Percentiles rank a stretch among this genome's conserved stretches.
These are phyloP conservation scores for Agrocybe chaxingu DNA, from an alignment of 768 basidiomycete genomes.

Conservation along the genomic window DNA sequence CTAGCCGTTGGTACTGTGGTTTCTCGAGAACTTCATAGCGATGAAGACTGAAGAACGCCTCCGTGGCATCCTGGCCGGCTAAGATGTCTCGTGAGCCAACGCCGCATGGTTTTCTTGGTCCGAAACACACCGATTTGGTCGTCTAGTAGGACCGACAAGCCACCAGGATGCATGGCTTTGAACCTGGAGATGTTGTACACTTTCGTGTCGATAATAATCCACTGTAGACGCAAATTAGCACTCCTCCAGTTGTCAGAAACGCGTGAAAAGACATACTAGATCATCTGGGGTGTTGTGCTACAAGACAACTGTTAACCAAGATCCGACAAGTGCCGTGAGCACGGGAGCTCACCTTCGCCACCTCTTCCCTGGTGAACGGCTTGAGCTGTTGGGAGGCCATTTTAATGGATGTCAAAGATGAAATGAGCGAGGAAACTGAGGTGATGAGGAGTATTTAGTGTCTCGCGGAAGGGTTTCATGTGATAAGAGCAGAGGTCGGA, in stretches of 20 bases:
- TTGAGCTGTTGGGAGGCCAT: conserved; percentile 27
- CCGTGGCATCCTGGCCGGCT: conserved; percentile 88
- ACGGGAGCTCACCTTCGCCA: conserved; percentile 54
- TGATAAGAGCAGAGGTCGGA: conserved; percentile 10
- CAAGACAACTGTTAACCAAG: conserved; percentile 1
- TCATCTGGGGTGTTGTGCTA: conserved; percentile 81
- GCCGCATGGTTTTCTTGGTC: too few relatives aligned
- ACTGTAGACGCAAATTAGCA: conserved; percentile 35
- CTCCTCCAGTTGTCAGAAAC: background rate
- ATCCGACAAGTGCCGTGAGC: background rate
- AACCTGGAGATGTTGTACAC: conserved; percentile 84
- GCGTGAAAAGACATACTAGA: conserved; percentile 39
- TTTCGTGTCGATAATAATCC: conserved; percentile 81
- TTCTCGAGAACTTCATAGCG: conserved; percentile 77
- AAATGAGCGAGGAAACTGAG: background rate
- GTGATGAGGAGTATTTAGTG: conserved; percentile 8
- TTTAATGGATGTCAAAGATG: background rate
- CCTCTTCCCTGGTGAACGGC: conserved; percentile 61
- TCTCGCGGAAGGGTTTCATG: conserved; percentile 13
- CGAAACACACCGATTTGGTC: conserved; percentile 59
- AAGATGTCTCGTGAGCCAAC: background rate
- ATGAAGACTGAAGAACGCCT: conserved; percentile 86
- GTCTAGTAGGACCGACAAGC: conserved; percentile 68
- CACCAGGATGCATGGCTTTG: conserved; percentile 79
- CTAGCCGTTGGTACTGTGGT: conserved; percentile 71